Evolutionary conservation across 140 eudicot species (phyloP).

Genomic region (Cichorium intybus): DNA sequence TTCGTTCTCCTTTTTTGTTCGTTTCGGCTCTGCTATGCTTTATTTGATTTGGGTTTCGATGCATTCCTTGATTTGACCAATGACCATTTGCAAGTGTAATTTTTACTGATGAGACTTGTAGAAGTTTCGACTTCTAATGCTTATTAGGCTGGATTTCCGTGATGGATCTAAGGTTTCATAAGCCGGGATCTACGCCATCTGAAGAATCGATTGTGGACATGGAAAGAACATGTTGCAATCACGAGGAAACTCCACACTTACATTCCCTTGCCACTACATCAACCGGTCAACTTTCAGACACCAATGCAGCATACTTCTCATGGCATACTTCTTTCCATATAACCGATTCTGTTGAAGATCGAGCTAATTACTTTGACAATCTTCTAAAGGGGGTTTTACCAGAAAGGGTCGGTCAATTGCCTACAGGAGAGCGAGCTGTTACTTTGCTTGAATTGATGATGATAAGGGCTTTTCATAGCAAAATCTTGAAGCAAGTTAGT

Average conservation of each 20-base stretch:
- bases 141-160: constrained; percentile 22
- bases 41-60: constrained; percentile 4
- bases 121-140: background rate
- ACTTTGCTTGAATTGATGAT: constrained; percentile 95
- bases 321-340: constrained; percentile 70
- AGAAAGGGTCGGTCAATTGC: constrained; percentile 58
- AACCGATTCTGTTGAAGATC: constrained; percentile 67
- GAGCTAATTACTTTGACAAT: constrained; percentile 81
- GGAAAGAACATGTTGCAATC: constrained; percentile 44
- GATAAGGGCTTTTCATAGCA: constrained; percentile 89
- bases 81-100: constrained; percentile 13
- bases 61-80: constrained; percentile 17
- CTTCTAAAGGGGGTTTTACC: constrained; percentile 89
- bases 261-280: constrained; percentile 49
- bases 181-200: constrained; percentile 52
- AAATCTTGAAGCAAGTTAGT: constrained; percentile 62
- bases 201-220: constrained; percentile 76
- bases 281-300: constrained; percentile 61
- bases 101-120: too few relatives aligned
- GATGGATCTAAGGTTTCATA: constrained; percentile 46
- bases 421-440: constrained; percentile 78
- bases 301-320: constrained; percentile 78
- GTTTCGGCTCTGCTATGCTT: constrained; percentile 1
- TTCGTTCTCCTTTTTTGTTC: background rate
- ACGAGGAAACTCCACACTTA: constrained; percentile 37